A percentile compares a stretch with the other conserved stretches of the same genome.
These are phyloP conservation scores for Pleurotus djamor DNA, from an alignment of 768 basidiomycete genomes.

Conservation along the genomic window DNA sequence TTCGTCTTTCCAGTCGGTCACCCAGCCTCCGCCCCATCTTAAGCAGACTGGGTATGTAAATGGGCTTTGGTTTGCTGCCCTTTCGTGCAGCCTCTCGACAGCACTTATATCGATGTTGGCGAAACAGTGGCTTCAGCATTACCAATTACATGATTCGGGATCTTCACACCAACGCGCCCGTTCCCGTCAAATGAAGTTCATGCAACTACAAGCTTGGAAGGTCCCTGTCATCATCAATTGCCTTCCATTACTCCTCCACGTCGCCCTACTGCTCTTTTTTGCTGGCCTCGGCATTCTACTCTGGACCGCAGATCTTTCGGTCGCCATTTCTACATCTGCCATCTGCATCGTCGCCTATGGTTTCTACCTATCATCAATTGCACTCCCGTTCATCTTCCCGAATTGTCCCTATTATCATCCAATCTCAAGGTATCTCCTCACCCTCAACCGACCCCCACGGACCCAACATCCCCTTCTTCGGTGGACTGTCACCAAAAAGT, in stretches of 20 bases:
- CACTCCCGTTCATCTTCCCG: not conserved
- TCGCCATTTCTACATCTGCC: constrained; percentile 15
- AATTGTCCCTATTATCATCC: constrained; percentile 1
- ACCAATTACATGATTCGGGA: constrained; percentile 30
- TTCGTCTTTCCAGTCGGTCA: not conserved
- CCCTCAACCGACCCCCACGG: not conserved
- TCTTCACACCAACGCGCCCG: constrained; percentile 33
- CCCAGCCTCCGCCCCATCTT: constrained; percentile 5
- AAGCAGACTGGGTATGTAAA: constrained; percentile 30
- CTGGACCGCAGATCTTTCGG: constrained; percentile 27
- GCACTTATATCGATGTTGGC: constrained; percentile 44
- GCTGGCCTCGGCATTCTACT: constrained; percentile 45
- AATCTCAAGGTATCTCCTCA: not conserved
- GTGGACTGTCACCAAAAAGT: no score
- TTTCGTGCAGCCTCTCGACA: constrained; percentile 38
- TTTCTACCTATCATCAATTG: not conserved
- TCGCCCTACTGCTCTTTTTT: constrained; percentile 49
- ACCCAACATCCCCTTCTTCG: no score
- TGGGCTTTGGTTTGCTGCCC: constrained; percentile 43
- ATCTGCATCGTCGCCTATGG: not conserved
- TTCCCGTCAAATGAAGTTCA: constrained; percentile 32
- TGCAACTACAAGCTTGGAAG: constrained; percentile 32
- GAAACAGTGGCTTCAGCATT: constrained; percentile 42
- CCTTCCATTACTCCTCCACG: constrained; percentile 45
- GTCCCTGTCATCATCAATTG: constrained; percentile 35